A percentile compares a stretch with the other conserved stretches of the same genome.
phyloP scores from a whole-genome alignment of 129 eudicot species.

The Centella asiatica region DNA sequence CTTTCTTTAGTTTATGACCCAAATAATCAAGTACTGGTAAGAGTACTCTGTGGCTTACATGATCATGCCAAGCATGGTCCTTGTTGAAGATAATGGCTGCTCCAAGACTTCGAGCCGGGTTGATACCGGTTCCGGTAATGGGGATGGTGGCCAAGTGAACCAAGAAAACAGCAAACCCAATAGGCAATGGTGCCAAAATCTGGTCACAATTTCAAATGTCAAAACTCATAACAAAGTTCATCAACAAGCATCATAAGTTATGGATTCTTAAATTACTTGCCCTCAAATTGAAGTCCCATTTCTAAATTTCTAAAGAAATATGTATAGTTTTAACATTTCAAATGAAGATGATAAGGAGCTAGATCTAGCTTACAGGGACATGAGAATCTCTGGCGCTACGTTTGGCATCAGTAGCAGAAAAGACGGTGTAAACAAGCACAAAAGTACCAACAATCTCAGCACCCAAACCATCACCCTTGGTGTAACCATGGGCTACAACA shows the following conservation, averaged over 20 bases:
- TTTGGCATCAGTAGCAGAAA: constrained; percentile 84
- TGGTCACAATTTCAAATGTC: constrained; percentile 5
- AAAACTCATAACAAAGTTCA: too few species aligned
- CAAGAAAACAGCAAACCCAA: constrained; percentile 75
- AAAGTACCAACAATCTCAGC: constrained; percentile 76
- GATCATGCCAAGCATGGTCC: constrained; percentile 63
- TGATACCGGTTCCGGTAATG: constrained; percentile 61
- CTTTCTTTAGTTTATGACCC: too few species aligned
- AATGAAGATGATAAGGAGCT: too few species aligned
- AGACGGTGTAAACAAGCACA: constrained; percentile 65
- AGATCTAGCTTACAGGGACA: constrained; percentile 48
- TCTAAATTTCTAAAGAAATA: too few species aligned
- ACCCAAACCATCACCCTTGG: constrained; percentile 67
- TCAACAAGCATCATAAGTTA: not conserved
- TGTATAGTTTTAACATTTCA: too few species aligned
- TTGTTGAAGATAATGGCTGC: constrained; percentile 67
- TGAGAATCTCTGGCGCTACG: constrained; percentile 78
- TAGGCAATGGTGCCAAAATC: constrained; percentile 80
- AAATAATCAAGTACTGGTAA: too few species aligned
- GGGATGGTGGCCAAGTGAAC: constrained; percentile 85
- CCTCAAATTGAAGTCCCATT: too few species aligned
- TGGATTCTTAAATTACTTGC: too few species aligned
- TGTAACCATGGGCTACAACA: constrained; percentile 57
- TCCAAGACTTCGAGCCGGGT: constrained; percentile 78
- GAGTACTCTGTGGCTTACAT: constrained; percentile 28